Conservation (phyloP, 129 eudicot genomes). For the Artemisia tridentata region DNA sequence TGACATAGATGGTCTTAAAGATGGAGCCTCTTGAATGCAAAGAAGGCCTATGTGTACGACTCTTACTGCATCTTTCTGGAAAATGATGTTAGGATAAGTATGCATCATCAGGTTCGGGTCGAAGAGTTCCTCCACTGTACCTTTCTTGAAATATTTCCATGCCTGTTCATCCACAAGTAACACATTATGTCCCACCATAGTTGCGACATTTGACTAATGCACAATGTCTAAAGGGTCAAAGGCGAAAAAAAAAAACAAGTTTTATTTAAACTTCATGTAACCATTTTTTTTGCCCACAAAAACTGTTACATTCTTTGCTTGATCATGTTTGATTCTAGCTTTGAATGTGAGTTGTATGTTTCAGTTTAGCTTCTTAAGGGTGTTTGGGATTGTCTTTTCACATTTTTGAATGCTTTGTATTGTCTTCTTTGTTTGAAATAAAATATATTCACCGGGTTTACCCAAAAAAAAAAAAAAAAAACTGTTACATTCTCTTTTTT, state of each 20-base stretch:
- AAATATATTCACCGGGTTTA: too few species aligned
- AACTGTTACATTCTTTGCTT: too few species aligned
- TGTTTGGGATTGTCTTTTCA: too few species aligned
- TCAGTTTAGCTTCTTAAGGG: too few species aligned
- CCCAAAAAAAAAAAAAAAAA: too few species aligned
- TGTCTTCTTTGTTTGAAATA: too few species aligned
- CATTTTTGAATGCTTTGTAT: too few species aligned
- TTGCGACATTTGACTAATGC: not conserved
- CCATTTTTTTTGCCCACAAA: not conserved
- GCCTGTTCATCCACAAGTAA: conserved; percentile 39
- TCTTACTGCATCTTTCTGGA: conserved; percentile 36
- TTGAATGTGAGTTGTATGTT: too few species aligned
- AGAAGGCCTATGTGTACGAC: conserved; percentile 74
- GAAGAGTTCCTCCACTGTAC: conserved; percentile 54
- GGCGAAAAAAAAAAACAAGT: too few species aligned
- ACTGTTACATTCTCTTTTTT: too few species aligned
- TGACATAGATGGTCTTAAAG: conserved; percentile 76
- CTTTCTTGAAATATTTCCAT: conserved; percentile 73
- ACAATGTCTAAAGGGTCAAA: not conserved
- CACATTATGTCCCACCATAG: not conserved
- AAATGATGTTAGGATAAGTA: conserved; percentile 23
- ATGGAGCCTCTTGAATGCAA: conserved; percentile 74
- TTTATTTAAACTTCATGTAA: too few species aligned
- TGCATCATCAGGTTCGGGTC: conserved; percentile 65
- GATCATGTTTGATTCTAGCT: too few species aligned